Percentiles rank a stretch among this genome's conserved stretches.
Evolutionary conservation across 306 rosid species (phyloP).

Genomic region (Canavalia gladiata): DNA sequence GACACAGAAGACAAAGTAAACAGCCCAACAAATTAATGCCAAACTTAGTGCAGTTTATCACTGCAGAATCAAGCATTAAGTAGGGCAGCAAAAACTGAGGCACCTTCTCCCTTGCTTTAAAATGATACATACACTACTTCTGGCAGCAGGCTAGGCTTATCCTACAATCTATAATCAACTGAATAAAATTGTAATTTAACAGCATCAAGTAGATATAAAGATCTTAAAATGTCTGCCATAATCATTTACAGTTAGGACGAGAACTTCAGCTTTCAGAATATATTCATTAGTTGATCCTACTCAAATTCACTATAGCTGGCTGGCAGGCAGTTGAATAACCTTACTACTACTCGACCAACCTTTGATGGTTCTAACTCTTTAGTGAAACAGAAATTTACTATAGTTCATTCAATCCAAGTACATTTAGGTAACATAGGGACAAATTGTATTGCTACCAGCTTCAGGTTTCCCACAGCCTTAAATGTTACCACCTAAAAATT

Average conservation of each 20-base stretch:
- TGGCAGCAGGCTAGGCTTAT: slow-evolving; percentile 25
- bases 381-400: background rate
- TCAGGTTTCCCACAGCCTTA: slow-evolving; percentile 8
- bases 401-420: slow-evolving; percentile 28
- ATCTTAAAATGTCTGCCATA: slow-evolving; percentile 29
- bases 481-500: background rate
- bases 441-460: slow-evolving; percentile 35
- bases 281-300: slow-evolving; percentile 6
- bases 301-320: slow-evolving; percentile 24
- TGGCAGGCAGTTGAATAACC: slow-evolving; percentile 19
- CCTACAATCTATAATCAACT: background rate
- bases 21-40: slow-evolving; percentile 30
- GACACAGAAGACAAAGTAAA: slow-evolving; percentile 18
- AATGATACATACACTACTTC: background rate
- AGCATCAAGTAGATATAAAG: slow-evolving; percentile 19
- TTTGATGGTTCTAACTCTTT: slow-evolving; percentile 18
- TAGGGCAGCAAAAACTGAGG: background rate
- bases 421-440: slow-evolving; percentile 26
- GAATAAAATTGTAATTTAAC: slow-evolving; percentile 22
- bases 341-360: slow-evolving; percentile 7
- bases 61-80: slow-evolving; percentile 2
- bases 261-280: slow-evolving; percentile 2
- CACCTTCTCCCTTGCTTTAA: background rate
- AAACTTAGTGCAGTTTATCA: slow-evolving; percentile 13
- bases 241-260: slow-evolving; percentile 13